Percentiles rank a stretch among this genome's conserved stretches.
Evolutionary conservation across 441 rosid species (phyloP).

Genomic region (Gossypium lobatum): DNA sequence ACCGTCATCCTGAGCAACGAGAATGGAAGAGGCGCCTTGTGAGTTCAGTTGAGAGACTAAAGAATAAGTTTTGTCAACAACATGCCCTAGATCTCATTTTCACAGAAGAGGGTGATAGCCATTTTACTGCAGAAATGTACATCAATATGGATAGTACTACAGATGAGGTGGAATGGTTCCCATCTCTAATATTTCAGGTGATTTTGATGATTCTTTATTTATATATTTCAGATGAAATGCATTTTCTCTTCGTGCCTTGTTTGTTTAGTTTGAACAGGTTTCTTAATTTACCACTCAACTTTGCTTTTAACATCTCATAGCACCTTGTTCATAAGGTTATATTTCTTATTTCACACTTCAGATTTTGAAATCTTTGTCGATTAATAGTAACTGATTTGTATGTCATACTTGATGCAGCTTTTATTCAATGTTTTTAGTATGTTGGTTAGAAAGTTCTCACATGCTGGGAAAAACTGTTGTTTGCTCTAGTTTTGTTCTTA

Average conservation of each 20-base stretch:
- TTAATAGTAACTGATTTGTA: neutral
- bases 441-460: neutral
- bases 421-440: neutral
- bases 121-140: slow-evolving; percentile 87
- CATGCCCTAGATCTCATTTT: slow-evolving; percentile 97
- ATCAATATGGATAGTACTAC: slow-evolving; percentile 68
- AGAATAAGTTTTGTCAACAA: slow-evolving; percentile 87
- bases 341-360: neutral
- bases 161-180: slow-evolving; percentile 76
- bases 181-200: slow-evolving; percentile 96
- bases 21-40: slow-evolving; percentile 96
- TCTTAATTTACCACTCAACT: neutral
- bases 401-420: neutral
- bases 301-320: neutral
- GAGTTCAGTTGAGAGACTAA: slow-evolving; percentile 75
- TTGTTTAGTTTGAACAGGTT: neutral
- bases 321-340: neutral
- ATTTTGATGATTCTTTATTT: neutral
- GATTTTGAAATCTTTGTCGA: neutral
- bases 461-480: neutral
- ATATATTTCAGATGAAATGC: slow-evolving; percentile 71
- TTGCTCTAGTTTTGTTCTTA: neutral
- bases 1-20: slow-evolving; percentile 94
- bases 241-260: neutral
- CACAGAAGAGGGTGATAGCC: slow-evolving; percentile 94